phyloP scores from a whole-genome alignment of 352 stramenopile species.

The Phytophthora colocasiae region DNA sequence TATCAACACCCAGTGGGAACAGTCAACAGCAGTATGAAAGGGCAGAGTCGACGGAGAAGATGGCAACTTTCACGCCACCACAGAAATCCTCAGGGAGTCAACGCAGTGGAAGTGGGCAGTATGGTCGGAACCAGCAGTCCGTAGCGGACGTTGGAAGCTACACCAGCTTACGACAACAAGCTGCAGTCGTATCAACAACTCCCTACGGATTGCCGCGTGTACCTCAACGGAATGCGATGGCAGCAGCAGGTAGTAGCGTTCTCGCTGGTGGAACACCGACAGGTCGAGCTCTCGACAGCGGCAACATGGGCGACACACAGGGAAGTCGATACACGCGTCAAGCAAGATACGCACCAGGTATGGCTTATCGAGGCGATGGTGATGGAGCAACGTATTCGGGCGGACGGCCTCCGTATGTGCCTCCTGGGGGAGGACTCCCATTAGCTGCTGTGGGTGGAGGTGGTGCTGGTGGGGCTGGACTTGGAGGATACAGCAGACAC shows the following conservation, averaged over 20 bases:
- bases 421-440: slow-evolving; percentile 33
- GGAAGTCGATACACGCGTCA: slow-evolving; percentile 83
- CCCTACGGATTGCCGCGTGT: slow-evolving; percentile 55
- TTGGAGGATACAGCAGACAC: slow-evolving; percentile 79
- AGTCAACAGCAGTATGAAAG: slow-evolving; percentile 62
- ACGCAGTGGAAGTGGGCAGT: slow-evolving; percentile 49
- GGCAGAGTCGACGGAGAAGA: slow-evolving; percentile 45
- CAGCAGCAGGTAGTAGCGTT: slow-evolving; percentile 70
- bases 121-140: slow-evolving; percentile 65
- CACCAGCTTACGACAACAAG: slow-evolving; percentile 49
- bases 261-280: slow-evolving; percentile 64
- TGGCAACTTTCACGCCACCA: slow-evolving; percentile 63
- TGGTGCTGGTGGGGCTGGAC: slow-evolving; percentile 39
- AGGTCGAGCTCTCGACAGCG: slow-evolving; percentile 59
- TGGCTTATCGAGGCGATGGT: slow-evolving; percentile 59
- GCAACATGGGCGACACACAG: slow-evolving; percentile 49
- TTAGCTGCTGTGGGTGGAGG: slow-evolving; percentile 55
- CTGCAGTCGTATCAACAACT: slow-evolving; percentile 15
- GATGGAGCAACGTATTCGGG: slow-evolving; percentile 68
- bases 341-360: slow-evolving; percentile 78
- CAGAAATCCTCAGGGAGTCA: slow-evolving; percentile 59
- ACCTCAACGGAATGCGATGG: slow-evolving; percentile 74
- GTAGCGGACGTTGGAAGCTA: slow-evolving; percentile 48
- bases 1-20: slow-evolving; percentile 60
- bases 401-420: slow-evolving; percentile 57